Evolutionary conservation across 495 filamentous ascomycete genomes (phyloP).

Genomic region (Penicillium bialowiezense): DNA sequence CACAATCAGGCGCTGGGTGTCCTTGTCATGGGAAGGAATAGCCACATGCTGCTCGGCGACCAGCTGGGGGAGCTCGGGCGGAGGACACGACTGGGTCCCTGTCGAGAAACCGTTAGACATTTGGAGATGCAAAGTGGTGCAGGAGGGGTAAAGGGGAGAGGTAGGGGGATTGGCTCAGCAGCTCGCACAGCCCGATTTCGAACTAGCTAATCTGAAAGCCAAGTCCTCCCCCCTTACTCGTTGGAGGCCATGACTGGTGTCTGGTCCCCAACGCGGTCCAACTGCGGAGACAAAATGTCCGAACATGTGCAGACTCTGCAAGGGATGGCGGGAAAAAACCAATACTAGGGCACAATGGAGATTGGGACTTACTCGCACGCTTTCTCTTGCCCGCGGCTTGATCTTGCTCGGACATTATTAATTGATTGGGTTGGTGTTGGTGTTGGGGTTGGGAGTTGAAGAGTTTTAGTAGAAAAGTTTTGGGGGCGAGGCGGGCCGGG

Average conservation of each 20-base stretch:
- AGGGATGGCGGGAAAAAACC: neutral
- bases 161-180: conserved; percentile 2
- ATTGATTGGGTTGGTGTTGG: conserved; percentile 7
- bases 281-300: neutral
- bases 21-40: conserved; percentile 81
- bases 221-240: neutral
- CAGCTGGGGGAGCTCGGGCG: conserved; percentile 83
- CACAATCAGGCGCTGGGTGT: conserved; percentile 86
- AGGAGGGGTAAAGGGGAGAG: neutral
- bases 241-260: too few relatives aligned
- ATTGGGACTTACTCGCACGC: conserved; percentile 41
- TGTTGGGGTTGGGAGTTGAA: conserved; percentile 11
- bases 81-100: conserved; percentile 92
- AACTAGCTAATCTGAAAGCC: neutral
- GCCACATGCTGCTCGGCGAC: conserved; percentile 89
- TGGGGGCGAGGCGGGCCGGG: neutral
- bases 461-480: conserved; percentile 17
- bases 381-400: conserved; percentile 49
- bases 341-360: too few relatives aligned
- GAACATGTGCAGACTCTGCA: too few relatives aligned
- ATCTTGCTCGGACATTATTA: conserved; percentile 38
- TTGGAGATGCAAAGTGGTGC: neutral
- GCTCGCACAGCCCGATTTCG: neutral
- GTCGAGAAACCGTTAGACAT: conserved; percentile 25
- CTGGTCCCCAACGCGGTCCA: neutral